A percentile compares a stretch with the other conserved stretches of the same genome.
Conservation (phyloP, 1,139 yeast species). For the Taiozyma sp. region DNA sequence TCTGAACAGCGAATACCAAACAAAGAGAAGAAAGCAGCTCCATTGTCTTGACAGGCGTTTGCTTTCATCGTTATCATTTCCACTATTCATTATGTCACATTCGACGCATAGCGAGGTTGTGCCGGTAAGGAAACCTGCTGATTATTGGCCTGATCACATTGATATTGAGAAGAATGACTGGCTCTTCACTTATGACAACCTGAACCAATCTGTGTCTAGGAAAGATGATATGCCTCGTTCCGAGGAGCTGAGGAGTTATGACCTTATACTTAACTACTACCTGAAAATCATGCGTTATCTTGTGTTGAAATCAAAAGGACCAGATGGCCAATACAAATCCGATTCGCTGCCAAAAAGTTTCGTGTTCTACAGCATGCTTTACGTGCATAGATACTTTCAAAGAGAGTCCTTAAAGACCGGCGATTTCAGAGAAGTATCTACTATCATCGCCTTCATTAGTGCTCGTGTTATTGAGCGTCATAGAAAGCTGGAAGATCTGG, state of each 20-base stretch:
- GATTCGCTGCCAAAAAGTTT: not conserved
- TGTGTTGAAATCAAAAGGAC: not conserved
- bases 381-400: conserved; percentile 18
- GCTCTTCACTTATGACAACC: conserved; percentile 15
- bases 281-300: not conserved
- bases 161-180: conserved; percentile 26
- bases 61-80: not conserved
- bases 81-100: not conserved
- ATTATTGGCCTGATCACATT: conserved; percentile 30
- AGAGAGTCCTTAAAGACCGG: conserved; percentile 6
- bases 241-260: conserved; percentile 1
- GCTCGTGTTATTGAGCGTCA: conserved; percentile 17
- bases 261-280: not conserved
- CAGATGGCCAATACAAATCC: not conserved
- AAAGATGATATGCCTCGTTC: conserved; percentile 2
- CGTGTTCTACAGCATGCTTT: conserved; percentile 13
- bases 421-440: not conserved
- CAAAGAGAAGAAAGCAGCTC: not conserved
- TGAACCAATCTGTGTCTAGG: conserved; percentile 10
- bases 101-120: not conserved
- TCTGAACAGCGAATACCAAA: not conserved
- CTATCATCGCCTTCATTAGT: conserved; percentile 15
- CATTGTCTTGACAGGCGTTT: not conserved
- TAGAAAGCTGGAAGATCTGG: conserved; percentile 9
- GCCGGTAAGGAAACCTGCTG: not conserved